phyloP scores from a whole-genome alignment of 495 filamentous ascomycete species.

The Apiosordaria backusii region DNA sequence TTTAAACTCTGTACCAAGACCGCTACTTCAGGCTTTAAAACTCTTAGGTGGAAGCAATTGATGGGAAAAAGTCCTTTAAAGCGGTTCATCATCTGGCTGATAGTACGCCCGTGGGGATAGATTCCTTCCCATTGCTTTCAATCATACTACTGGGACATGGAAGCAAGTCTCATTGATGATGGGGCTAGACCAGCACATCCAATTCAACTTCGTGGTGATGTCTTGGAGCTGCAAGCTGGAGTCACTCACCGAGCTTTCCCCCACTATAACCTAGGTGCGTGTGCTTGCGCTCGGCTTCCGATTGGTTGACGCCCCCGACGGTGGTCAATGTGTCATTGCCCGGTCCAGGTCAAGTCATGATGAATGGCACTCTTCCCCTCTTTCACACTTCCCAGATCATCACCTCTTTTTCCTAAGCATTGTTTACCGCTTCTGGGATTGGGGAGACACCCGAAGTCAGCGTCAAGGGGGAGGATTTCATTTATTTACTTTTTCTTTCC shows the following conservation, averaged over 20 bases:
- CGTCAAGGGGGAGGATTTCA: not conserved
- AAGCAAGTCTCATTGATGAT: too few species aligned
- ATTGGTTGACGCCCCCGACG: slow-evolving; percentile 28
- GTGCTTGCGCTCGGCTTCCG: slow-evolving; percentile 24
- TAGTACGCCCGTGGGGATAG: too few species aligned
- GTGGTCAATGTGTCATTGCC: slow-evolving; percentile 30
- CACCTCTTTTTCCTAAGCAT: not conserved
- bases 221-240: not conserved
- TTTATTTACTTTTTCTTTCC: slow-evolving; percentile 8
- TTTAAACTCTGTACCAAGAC: too few species aligned
- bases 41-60: too few species aligned
- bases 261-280: slow-evolving; percentile 19
- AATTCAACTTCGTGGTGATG: too few species aligned
- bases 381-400: not conserved
- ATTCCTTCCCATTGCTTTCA: too few species aligned
- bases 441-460: not conserved
- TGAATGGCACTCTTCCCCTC: slow-evolving; percentile 7
- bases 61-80: too few species aligned
- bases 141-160: too few species aligned
- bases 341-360: too few species aligned
- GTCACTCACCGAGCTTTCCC: slow-evolving; percentile 4
- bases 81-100: too few species aligned
- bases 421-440: not conserved
- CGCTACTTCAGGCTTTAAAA: too few species aligned
- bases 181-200: too few species aligned